A percentile compares a stretch with the other conserved stretches of the same genome.
These are phyloP conservation scores for Bidens hawaiensis DNA, from an alignment of 140 eudicot genomes.

Conservation along the genomic window DNA sequence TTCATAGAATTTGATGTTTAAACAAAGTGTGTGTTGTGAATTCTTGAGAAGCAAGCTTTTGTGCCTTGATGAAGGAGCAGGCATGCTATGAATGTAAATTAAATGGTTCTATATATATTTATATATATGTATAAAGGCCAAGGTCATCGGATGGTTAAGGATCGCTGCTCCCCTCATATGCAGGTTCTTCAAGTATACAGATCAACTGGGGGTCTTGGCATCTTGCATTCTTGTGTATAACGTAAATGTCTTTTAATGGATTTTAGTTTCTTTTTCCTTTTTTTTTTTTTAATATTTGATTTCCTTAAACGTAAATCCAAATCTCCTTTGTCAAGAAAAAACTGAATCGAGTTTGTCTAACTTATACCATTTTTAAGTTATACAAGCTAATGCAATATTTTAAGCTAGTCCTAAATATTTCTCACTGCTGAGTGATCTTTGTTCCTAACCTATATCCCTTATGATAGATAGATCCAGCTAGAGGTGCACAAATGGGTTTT, in stretches of 20 bases:
- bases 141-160: background rate
- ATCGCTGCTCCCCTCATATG: background rate
- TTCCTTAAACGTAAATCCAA: background rate
- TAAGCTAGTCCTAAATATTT: too few species aligned
- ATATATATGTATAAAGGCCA: background rate
- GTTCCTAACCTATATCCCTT: too few species aligned
- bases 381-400: too few species aligned
- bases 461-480: too few species aligned
- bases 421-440: too few species aligned
- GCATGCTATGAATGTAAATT: conserved; percentile 31
- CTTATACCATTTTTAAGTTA: too few species aligned
- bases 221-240: too few species aligned
- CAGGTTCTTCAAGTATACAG: too few species aligned
- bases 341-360: background rate
- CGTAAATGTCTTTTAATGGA: too few species aligned
- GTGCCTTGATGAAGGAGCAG: conserved; percentile 25
- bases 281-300: background rate
- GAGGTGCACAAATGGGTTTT: too few species aligned
- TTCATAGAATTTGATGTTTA: conserved; percentile 17
- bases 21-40: conserved; percentile 20
- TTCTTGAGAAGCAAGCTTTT: conserved; percentile 26
- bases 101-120: conserved; percentile 17
- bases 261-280: too few species aligned
- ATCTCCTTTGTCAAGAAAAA: background rate
- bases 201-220: too few species aligned